A percentile compares a stretch with the other conserved stretches of the same genome.
These are phyloP conservation scores for Cercospora sp. DNA, from an alignment of 2,329 filamentous ascomycete species.

Conservation along the genomic window DNA sequence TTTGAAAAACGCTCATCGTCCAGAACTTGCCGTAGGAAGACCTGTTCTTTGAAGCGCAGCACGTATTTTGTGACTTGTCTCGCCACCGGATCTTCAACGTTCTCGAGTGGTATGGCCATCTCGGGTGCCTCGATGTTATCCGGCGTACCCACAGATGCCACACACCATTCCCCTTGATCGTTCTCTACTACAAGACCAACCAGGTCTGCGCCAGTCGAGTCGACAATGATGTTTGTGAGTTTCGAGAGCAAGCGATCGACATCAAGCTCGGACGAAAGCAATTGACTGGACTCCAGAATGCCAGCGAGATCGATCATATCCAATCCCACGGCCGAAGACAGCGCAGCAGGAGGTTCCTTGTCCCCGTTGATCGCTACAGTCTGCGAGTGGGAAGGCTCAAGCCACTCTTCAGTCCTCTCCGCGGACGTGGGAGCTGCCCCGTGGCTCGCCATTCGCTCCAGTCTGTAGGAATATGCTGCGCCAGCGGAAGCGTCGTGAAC, in stretches of 20 bases:
- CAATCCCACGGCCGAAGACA: conserved; percentile 61
- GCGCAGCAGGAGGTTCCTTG: conserved; percentile 37
- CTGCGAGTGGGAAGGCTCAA: conserved; percentile 43
- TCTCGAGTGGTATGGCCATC: conserved; percentile 63
- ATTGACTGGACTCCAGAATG: conserved; percentile 75
- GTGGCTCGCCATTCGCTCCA: conserved; percentile 48
- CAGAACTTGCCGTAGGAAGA: conserved; percentile 72
- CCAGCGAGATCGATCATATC: conserved; percentile 82
- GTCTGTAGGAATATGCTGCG: conserved; percentile 41
- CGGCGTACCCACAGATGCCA: conserved; percentile 71
- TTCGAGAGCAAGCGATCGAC: conserved; percentile 75
- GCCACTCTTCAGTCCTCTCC: conserved; percentile 52
- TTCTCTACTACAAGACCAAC: conserved; percentile 75
- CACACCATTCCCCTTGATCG: conserved; percentile 64
- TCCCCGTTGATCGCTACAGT: conserved; percentile 37
- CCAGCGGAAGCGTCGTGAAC: conserved; percentile 59
- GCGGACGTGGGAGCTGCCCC: conserved; percentile 43
- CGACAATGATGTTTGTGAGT: conserved; percentile 78
- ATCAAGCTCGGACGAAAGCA: conserved; percentile 75
- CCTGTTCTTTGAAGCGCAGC: conserved; percentile 71
- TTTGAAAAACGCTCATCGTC: conserved; percentile 78
- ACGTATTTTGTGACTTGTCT: conserved; percentile 76
- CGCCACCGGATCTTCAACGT: conserved; percentile 66
- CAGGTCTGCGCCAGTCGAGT: conserved; percentile 72
- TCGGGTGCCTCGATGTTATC: conserved; percentile 70